Base-by-base conservation (phyloP, 495 filamentous ascomycete genomes). In the Penicillium egyptiacum region DNA sequence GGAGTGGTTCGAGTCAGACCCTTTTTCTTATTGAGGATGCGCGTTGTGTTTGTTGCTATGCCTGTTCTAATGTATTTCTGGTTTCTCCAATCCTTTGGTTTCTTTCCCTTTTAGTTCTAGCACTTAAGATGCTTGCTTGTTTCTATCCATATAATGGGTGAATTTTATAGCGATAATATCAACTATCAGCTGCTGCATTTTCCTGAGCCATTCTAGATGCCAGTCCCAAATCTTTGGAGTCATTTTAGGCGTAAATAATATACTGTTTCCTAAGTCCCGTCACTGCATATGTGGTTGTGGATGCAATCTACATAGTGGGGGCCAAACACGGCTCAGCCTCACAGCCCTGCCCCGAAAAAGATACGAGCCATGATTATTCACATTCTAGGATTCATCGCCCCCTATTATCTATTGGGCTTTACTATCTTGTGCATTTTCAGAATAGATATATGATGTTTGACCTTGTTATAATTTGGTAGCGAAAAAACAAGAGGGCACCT, bases 1-100 rank as follows among this genome's bases (percentile, higher is more conserved):
- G 9, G 64, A 66, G 10, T 69, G 66, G 64, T 55, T 64, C 26
- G 62, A 64, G 48, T 55, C 60, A 3, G 39, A 55, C 37, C 20
- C 31, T 22, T 55, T 51, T 30, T 46, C 45, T 35, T 26, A 22
- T 19, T 45, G 17, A 28, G 28, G 10, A 23, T 31, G 14, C 17
- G 14, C 28, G 0, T 16, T 7, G 33, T 35, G 33, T 35, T 26
- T 47, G 1, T 19, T n/a, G 12, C 31, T 20, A 35, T 2, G 5
- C 14, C 33, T 35, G 33, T 35, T 16, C 6, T 0, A 35, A 16
- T 14, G 11, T 6, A 16, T 16, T 7, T 14, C 5, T 7, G 14
- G 6, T 35, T 16, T n/a, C 1, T 35, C 5, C 4, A 35, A 39
- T n/a, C 16, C 7, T 17, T 17, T 39, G 1, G 3, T 39, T 39